Conservation (phyloP, 2,329 filamentous ascomycete species). For the Drechslerella dactyloides region DNA sequence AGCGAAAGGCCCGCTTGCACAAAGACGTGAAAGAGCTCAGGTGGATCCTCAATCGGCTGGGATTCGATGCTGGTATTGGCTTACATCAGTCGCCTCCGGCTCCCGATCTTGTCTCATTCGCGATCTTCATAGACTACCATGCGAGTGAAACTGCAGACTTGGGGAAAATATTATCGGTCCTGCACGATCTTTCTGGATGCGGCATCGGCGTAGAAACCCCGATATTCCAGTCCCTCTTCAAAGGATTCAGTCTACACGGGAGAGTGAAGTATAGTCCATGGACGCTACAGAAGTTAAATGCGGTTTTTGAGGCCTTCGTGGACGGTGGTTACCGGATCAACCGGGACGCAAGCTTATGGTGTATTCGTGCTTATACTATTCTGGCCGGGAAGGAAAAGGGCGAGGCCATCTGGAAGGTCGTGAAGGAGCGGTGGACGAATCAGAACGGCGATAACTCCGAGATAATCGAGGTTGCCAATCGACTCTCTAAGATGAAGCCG, state of each 20-base stretch:
- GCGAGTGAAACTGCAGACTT: slow-evolving; percentile 72
- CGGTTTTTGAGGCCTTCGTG: slow-evolving; percentile 71
- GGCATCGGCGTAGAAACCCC: slow-evolving; percentile 73
- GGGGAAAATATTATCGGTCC: slow-evolving; percentile 70
- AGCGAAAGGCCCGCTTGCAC: slow-evolving; percentile 13
- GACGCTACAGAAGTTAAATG: slow-evolving; percentile 72
- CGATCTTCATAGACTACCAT: slow-evolving; percentile 78
- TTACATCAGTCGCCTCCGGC: slow-evolving; percentile 32
- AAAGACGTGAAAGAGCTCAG: slow-evolving; percentile 51
- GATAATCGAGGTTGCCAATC: slow-evolving; percentile 29
- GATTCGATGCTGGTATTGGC: slow-evolving; percentile 43
- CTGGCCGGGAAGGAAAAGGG: slow-evolving; percentile 56
- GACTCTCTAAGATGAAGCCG: slow-evolving; percentile 29
- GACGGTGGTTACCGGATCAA: slow-evolving; percentile 55
- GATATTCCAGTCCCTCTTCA: slow-evolving; percentile 80
- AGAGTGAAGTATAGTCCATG: slow-evolving; percentile 70
- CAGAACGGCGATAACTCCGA: slow-evolving; percentile 39
- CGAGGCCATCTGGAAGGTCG: slow-evolving; percentile 35
- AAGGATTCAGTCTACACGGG: slow-evolving; percentile 79
- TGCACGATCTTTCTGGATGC: slow-evolving; percentile 80
- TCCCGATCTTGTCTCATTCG: slow-evolving; percentile 55
- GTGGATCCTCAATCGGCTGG: slow-evolving; percentile 52
- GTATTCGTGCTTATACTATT: slow-evolving; percentile 52
- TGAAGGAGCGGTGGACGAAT: slow-evolving; percentile 39
- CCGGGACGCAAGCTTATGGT: slow-evolving; percentile 48